phyloP scores from a whole-genome alignment of 371 early-diverging fungal genomes.

The Rhizopus sp. region DNA sequence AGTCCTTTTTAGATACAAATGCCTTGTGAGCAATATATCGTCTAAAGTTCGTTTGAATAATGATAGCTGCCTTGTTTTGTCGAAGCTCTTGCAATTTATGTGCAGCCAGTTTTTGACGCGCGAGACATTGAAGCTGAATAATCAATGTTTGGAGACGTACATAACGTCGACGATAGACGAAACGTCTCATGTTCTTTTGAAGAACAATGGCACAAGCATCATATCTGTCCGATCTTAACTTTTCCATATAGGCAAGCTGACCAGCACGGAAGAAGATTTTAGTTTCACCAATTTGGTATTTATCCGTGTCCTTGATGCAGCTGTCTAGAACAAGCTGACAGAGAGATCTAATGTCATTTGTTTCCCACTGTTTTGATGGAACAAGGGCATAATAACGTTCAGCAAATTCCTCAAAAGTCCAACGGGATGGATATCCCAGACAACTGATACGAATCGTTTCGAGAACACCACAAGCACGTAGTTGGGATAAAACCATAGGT shows the following conservation, averaged over 20 bases:
- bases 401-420: constrained; percentile 91
- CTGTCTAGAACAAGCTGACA: constrained; percentile 68
- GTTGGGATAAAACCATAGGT: constrained; percentile 90
- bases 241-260: constrained; percentile 90
- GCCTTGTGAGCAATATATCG: constrained; percentile 63
- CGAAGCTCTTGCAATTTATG: constrained; percentile 52
- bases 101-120: constrained; percentile 65
- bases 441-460: constrained; percentile 99
- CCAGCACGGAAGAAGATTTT: constrained; percentile 99
- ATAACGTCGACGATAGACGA: constrained; percentile 70
- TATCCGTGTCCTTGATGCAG: constrained; percentile 74
- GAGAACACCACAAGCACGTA: constrained; percentile 99
- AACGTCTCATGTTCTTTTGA: constrained; percentile 86
- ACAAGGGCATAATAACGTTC: constrained; percentile 88
- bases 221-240: constrained; percentile 77
- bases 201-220: constrained; percentile 80
- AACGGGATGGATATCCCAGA: constrained; percentile 96
- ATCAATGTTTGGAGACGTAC: constrained; percentile 55
- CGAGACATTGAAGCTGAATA: constrained; percentile 58
- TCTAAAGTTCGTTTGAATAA: constrained; percentile 75
- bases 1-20: constrained; percentile 40
- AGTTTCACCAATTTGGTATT: constrained; percentile 95
- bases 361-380: constrained; percentile 68
- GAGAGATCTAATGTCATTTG: constrained; percentile 49
- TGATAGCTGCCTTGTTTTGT: constrained; percentile 70